Evolutionary conservation across 2,329 filamentous ascomycete species (phyloP).

Genomic region (Fusarium sp.): DNA sequence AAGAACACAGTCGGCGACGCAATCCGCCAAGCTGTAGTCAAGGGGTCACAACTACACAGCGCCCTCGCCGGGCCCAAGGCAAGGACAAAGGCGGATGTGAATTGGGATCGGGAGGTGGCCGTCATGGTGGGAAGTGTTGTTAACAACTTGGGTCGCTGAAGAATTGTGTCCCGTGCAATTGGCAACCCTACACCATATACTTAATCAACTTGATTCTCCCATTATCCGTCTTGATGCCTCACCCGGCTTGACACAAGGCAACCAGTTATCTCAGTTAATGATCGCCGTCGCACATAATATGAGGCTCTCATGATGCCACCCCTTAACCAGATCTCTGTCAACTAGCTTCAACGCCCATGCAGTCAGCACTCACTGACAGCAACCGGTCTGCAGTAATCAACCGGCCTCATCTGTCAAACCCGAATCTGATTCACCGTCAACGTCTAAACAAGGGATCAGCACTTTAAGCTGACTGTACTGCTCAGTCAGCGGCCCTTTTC

Average conservation of each 20-base stretch:
- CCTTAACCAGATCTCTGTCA: not conserved
- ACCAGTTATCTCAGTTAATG: not conserved
- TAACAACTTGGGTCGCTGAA: slow-evolving; percentile 61
- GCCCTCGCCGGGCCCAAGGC: slow-evolving; percentile 58
- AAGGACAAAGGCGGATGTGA: slow-evolving; percentile 60
- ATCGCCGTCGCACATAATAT: not conserved
- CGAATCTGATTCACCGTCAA: slow-evolving; percentile 6
- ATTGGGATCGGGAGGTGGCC: slow-evolving; percentile 91
- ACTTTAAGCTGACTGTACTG: slow-evolving; percentile 9
- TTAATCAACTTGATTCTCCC: not conserved
- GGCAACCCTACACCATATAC: not conserved
- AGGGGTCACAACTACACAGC: slow-evolving; percentile 77
- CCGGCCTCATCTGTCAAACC: not conserved
- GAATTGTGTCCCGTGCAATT: not conserved
- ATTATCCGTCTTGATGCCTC: not conserved
- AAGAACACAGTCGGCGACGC: slow-evolving; percentile 79
- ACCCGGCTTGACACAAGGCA: not conserved
- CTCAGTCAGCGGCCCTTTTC: slow-evolving; percentile 34
- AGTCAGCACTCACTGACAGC: not conserved
- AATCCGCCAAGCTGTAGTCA: slow-evolving; percentile 84
- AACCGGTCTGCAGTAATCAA: not conserved
- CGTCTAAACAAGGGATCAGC: slow-evolving; percentile 15
- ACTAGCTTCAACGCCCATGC: not conserved
- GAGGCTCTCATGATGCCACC: not conserved
- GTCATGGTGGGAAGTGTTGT: slow-evolving; percentile 93